These are phyloP conservation scores for Phaeophleospora eucalypticola DNA, from an alignment of 2,329 filamentous ascomycete genomes.

Conservation along the genomic window DNA sequence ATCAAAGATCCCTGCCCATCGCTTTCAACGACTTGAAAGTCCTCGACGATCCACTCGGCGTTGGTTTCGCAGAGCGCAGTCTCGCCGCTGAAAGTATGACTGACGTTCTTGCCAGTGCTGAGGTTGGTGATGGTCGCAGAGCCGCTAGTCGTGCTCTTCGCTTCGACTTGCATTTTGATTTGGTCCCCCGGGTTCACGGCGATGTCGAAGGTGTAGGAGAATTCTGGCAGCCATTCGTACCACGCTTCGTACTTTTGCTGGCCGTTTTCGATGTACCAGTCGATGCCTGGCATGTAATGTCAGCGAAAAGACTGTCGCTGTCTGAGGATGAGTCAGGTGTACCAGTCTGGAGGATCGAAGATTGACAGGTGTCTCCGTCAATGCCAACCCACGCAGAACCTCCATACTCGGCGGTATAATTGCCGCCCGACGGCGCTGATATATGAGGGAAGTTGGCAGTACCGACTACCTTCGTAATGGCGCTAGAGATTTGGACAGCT, in stretches of 20 bases:
- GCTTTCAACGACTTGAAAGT: background rate
- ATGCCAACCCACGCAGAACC: conserved; percentile 59
- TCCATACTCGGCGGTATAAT: conserved; percentile 38
- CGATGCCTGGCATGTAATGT: conserved; percentile 53
- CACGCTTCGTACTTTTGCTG: conserved; percentile 51
- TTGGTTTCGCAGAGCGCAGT: conserved; percentile 52
- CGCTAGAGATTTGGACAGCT: conserved; percentile 50
- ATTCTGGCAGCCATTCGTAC: conserved; percentile 60
- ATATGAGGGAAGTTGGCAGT: conserved; percentile 53
- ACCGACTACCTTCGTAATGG: conserved; percentile 52
- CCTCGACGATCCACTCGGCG: conserved; percentile 61
- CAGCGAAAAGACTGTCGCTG: no score
- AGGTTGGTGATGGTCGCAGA: conserved; percentile 48
- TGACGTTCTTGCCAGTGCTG: conserved; percentile 49
- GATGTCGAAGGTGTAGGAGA: conserved; percentile 52
- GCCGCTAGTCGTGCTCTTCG: conserved; percentile 42
- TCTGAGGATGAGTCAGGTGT: no score
- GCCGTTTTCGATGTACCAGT: conserved; percentile 47
- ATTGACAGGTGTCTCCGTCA: conserved; percentile 54
- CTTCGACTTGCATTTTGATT: conserved; percentile 40
- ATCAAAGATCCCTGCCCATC: conserved; percentile 33
- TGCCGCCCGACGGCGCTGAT: conserved; percentile 37
- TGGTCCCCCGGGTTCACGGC: conserved; percentile 43
- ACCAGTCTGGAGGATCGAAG: conserved; percentile 31
- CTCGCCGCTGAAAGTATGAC: conserved; percentile 49